These are phyloP conservation scores for Peniophora sp. DNA, from an alignment of 1,284 basidiomycete genomes.

Conservation along the genomic window DNA sequence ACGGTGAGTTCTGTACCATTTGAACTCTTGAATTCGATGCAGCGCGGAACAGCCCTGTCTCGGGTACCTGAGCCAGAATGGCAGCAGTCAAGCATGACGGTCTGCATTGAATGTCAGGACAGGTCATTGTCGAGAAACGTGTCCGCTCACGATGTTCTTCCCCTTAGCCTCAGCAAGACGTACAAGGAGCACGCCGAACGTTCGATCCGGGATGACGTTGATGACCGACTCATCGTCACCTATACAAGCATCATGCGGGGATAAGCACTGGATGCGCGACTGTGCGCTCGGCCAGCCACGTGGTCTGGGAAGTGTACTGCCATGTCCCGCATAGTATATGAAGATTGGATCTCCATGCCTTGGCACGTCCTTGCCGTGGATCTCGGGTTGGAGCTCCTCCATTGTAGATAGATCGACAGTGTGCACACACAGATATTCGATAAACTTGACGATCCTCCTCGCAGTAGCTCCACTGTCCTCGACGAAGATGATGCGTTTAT, in stretches of 20 bases:
- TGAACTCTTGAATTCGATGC: not conserved
- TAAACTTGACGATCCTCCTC: not conserved
- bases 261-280: not conserved
- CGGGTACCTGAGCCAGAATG: not conserved
- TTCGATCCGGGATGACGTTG: not conserved
- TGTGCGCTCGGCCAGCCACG: not conserved
- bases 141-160: not conserved
- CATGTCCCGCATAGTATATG: constrained; percentile 1
- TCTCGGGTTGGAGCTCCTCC: too few species aligned
- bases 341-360: not conserved
- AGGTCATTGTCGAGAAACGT: not conserved
- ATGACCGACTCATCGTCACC: not conserved
- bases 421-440: not conserved
- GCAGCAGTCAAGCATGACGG: not conserved
- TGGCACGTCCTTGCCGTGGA: not conserved
- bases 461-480: not conserved
- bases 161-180: not conserved
- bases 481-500: not conserved
- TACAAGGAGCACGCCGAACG: not conserved
- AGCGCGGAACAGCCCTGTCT: not conserved
- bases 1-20: not conserved
- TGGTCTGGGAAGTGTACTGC: not conserved
- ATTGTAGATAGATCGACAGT: too few species aligned
- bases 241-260: not conserved
- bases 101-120: not conserved